Evolutionary conservation across 2,329 filamentous ascomycete genomes (phyloP).

Genomic region (Amauroascus verrucosus): DNA sequence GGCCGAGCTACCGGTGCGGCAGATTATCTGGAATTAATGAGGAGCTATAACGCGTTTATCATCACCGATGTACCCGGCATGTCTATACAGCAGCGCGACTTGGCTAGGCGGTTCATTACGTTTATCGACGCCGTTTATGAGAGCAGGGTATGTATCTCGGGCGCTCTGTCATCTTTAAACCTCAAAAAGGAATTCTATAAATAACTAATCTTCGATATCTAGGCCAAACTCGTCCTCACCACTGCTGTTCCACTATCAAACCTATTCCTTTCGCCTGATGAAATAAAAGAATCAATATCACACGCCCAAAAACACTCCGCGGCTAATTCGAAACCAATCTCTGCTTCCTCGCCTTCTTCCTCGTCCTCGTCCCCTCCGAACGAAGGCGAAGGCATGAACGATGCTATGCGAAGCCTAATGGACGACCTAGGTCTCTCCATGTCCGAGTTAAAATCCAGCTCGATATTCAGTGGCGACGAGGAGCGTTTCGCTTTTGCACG

Average conservation of each 20-base stretch:
- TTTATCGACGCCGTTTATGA: slow-evolving; percentile 97
- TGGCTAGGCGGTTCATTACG: slow-evolving; percentile 88
- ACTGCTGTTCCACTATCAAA: slow-evolving; percentile 74
- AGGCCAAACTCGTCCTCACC: slow-evolving; percentile 92
- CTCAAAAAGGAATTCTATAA: neutral
- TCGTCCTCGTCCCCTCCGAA: neutral
- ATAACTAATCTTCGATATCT: slow-evolving; percentile 28
- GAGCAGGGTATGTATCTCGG: slow-evolving; percentile 38
- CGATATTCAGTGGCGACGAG: slow-evolving; percentile 86
- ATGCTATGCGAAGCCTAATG: slow-evolving; percentile 66
- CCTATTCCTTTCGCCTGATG: slow-evolving; percentile 68
- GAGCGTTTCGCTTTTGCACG: slow-evolving; percentile 93
- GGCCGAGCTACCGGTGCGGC: slow-evolving; percentile 80
- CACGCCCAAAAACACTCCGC: slow-evolving; percentile 4
- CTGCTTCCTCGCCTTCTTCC: neutral
- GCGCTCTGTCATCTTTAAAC: neutral
- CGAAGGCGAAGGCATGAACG: slow-evolving; percentile 7
- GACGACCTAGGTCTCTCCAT: slow-evolving; percentile 82
- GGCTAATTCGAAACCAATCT: neutral
- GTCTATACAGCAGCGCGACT: slow-evolving; percentile 74
- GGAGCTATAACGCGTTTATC: slow-evolving; percentile 84
- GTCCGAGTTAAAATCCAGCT: slow-evolving; percentile 70
- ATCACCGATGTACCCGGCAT: slow-evolving; percentile 87
- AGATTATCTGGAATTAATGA: slow-evolving; percentile 86
- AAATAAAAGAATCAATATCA: slow-evolving; percentile 50